Evolutionary conservation across 2,329 filamentous ascomycete species (phyloP).

Genomic region (Scleromitrula shiraiana): DNA sequence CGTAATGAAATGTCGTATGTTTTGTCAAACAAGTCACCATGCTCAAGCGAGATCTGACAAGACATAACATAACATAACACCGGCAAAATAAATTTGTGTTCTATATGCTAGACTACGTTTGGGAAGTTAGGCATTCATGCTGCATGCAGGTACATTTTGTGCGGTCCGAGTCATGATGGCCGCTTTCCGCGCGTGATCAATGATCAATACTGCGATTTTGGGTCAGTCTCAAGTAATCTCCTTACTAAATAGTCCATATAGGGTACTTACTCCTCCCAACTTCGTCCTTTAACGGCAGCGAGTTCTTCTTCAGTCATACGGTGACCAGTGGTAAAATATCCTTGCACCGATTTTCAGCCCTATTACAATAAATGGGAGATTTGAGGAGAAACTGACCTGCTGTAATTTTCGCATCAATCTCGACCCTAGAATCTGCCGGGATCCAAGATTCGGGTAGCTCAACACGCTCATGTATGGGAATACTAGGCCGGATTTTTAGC

Average conservation of each 20-base stretch:
- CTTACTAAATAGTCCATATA: constrained; percentile 10
- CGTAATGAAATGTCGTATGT: constrained; percentile 4
- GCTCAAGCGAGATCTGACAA: constrained; percentile 8
- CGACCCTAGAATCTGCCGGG: constrained; percentile 88
- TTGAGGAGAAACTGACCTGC: constrained; percentile 50
- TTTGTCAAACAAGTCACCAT: constrained; percentile 10
- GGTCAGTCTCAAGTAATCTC: constrained; percentile 25
- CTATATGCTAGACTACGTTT: constrained; percentile 7
- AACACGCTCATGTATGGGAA: constrained; percentile 81
- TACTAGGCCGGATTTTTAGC: constrained; percentile 38
- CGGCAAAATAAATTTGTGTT: constrained; percentile 1
- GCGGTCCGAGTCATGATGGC: constrained; percentile 12
- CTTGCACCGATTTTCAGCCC: constrained; percentile 34
- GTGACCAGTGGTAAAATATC: constrained; percentile 80
- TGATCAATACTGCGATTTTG: constrained; percentile 27
- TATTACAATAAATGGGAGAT: constrained; percentile 14
- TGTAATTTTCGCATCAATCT: constrained; percentile 98
- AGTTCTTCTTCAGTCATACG: constrained; percentile 83
- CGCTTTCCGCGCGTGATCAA: constrained; percentile 23
- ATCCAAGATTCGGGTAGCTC: constrained; percentile 92
- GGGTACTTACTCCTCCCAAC: constrained; percentile 70
- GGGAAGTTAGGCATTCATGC: constrained; percentile 10
- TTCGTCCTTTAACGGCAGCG: constrained; percentile 74
- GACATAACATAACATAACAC: neutral
- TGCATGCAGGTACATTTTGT: constrained; percentile 12